These are phyloP conservation scores for Euphorbia schlechtendalii DNA, from an alignment of 441 rosid species.

Conservation along the genomic window DNA sequence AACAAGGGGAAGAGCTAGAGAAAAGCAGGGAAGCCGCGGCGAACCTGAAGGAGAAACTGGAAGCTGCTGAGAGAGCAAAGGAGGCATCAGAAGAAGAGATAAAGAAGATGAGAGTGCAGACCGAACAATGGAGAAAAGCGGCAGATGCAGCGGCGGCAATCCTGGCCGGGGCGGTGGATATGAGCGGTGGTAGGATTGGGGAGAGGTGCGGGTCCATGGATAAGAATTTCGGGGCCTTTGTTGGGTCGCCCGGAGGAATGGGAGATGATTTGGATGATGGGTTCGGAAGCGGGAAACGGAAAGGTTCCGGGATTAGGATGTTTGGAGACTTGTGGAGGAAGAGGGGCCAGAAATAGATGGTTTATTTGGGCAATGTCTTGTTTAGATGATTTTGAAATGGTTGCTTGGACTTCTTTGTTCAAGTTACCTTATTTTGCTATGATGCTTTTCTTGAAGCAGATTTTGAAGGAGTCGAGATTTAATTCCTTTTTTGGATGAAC, in stretches of 20 bases:
- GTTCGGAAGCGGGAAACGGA: slow-evolving; percentile 62
- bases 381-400: neutral
- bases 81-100: slow-evolving; percentile 66
- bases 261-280: slow-evolving; percentile 58
- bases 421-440: too few species aligned
- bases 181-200: slow-evolving; percentile 47
- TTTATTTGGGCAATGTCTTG: too few species aligned
- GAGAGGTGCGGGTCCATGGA: slow-evolving; percentile 69
- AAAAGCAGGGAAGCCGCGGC: slow-evolving; percentile 43
- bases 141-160: slow-evolving; percentile 94
- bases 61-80: slow-evolving; percentile 50
- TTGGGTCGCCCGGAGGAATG: slow-evolving; percentile 60
- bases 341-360: slow-evolving; percentile 54
- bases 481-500: too few species aligned
- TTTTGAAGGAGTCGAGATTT: too few species aligned
- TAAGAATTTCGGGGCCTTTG: slow-evolving; percentile 50
- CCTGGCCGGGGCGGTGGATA: slow-evolving; percentile 62
- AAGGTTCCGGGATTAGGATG: slow-evolving; percentile 70
- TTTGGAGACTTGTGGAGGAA: slow-evolving; percentile 90
- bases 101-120: slow-evolving; percentile 79
- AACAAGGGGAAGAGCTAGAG: slow-evolving; percentile 49
- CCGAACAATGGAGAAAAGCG: slow-evolving; percentile 94
- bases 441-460: too few species aligned
- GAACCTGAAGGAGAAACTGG: slow-evolving; percentile 46
- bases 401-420: too few species aligned